These are phyloP conservation scores for Penicillium psychrofluorescens DNA, from an alignment of 495 filamentous ascomycete species.

Conservation along the genomic window DNA sequence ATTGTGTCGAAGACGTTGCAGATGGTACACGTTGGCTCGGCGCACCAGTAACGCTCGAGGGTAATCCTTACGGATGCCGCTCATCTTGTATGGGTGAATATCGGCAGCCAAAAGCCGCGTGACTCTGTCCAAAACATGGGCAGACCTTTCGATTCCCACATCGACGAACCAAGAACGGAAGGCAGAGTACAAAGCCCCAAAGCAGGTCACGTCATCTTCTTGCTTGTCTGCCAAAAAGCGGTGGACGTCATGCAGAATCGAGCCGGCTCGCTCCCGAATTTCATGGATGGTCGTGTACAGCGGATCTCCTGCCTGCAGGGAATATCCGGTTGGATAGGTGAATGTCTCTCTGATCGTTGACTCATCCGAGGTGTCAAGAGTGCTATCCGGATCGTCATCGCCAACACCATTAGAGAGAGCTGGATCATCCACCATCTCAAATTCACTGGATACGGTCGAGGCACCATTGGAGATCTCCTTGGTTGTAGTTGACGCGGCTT, in stretches of 20 bases:
- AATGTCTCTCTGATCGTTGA: constrained; percentile 75
- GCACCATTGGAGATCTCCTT: constrained; percentile 12
- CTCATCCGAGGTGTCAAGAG: constrained; percentile 67
- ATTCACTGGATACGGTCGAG: constrained; percentile 23
- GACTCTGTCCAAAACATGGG: constrained; percentile 85
- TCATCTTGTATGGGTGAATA: constrained; percentile 87
- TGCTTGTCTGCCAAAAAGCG: constrained; percentile 75
- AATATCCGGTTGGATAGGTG: constrained; percentile 78
- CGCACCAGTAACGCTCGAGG: constrained; percentile 82
- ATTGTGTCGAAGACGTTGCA: constrained; percentile 89
- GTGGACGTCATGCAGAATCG: constrained; percentile 75
- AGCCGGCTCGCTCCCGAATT: constrained; percentile 72
- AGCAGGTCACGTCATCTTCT: constrained; percentile 93
- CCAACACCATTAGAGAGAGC: constrained; percentile 28
- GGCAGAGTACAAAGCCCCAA: constrained; percentile 83
- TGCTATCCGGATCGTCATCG: constrained; percentile 56
- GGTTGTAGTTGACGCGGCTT: constrained; percentile 48
- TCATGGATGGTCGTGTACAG: constrained; percentile 71
- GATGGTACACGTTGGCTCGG: constrained; percentile 87
- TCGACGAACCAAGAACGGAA: constrained; percentile 97
- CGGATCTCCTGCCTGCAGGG: constrained; percentile 53
- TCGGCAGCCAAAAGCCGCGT: constrained; percentile 75
- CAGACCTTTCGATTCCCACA: constrained; percentile 90
- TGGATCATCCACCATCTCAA: constrained; percentile 33
- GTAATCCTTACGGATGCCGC: constrained; percentile 84